These are phyloP conservation scores for Chrysosporium queenslandicum DNA, from an alignment of 2,329 filamentous ascomycete species.

Conservation along the genomic window DNA sequence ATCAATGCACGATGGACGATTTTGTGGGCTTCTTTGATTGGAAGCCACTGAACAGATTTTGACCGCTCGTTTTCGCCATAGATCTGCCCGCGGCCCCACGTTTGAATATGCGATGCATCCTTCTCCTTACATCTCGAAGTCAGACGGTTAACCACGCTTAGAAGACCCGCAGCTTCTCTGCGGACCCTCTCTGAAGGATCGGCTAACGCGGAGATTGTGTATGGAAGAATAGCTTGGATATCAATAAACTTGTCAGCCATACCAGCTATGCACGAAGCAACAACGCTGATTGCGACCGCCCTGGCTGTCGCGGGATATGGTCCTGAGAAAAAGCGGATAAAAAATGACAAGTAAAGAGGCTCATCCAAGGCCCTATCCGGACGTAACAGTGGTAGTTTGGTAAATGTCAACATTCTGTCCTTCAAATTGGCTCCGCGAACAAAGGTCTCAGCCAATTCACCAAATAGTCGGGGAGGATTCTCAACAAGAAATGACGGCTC, in stretches of 20 bases:
- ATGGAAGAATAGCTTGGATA: conserved; percentile 73
- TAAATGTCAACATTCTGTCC: conserved; percentile 27
- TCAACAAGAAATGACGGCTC: conserved; percentile 32
- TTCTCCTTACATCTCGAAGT: conserved; percentile 42
- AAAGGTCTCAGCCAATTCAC: conserved; percentile 32
- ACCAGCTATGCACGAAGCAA: conserved; percentile 47
- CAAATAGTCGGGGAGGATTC: conserved; percentile 28
- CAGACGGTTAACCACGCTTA: conserved; percentile 46
- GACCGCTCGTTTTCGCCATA: conserved; percentile 51
- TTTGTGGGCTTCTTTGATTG: conserved; percentile 47
- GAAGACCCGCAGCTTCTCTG: conserved; percentile 59
- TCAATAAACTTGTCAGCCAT: conserved; percentile 46
- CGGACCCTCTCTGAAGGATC: conserved; percentile 70
- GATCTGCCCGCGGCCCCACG: conserved; percentile 54
- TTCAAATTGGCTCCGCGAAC: conserved; percentile 26
- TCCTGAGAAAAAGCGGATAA: conserved; percentile 64
- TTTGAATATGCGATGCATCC: conserved; percentile 21
- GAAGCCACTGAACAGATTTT: conserved; percentile 47
- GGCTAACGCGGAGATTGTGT: conserved; percentile 61
- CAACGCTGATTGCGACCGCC: conserved; percentile 57
- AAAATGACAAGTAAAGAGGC: conserved; percentile 64
- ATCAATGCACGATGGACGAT: conserved; percentile 59
- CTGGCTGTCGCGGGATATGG: conserved; percentile 59
- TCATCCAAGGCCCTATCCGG: conserved; percentile 43
- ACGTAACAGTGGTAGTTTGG: conserved; percentile 30